These are phyloP conservation scores for Tympanopsis confertula DNA, from an alignment of 2,329 filamentous ascomycete genomes.

Conservation along the genomic window DNA sequence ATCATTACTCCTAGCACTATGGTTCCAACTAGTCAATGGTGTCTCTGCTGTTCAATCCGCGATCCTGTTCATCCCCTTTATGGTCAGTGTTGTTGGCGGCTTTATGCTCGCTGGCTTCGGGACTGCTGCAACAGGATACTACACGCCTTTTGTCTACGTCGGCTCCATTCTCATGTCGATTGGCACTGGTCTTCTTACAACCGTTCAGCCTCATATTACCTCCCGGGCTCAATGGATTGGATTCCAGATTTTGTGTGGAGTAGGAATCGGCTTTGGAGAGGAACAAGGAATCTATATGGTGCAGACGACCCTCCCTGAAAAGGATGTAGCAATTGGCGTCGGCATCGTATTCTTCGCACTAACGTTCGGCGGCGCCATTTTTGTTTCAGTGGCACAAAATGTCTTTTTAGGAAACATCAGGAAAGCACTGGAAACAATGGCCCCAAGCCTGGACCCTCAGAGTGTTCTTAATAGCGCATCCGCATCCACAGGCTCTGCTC, in stretches of 20 bases:
- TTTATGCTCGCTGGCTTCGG: not conserved
- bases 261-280: not conserved
- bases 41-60: not conserved
- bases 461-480: not conserved
- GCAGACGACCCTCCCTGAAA: not conserved
- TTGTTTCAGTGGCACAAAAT: not conserved
- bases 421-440: not conserved
- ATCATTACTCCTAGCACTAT: not conserved
- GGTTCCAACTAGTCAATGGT: not conserved
- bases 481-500: not conserved
- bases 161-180: not conserved
- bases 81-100: not conserved
- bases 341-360: slow-evolving; percentile 1
- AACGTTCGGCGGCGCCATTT: slow-evolving; percentile 1
- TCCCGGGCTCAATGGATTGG: not conserved
- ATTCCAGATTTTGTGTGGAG: not conserved
- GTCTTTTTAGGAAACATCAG: not conserved
- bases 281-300: not conserved
- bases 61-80: not conserved
- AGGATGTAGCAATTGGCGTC: not conserved
- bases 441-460: not conserved
- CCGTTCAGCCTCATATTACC: not conserved
- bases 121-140: not conserved
- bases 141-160: not conserved
- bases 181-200: not conserved